Evolutionary conservation across 2,329 filamentous ascomycete species (phyloP).

Genomic region (Beauveria scarabaeidicola): DNA sequence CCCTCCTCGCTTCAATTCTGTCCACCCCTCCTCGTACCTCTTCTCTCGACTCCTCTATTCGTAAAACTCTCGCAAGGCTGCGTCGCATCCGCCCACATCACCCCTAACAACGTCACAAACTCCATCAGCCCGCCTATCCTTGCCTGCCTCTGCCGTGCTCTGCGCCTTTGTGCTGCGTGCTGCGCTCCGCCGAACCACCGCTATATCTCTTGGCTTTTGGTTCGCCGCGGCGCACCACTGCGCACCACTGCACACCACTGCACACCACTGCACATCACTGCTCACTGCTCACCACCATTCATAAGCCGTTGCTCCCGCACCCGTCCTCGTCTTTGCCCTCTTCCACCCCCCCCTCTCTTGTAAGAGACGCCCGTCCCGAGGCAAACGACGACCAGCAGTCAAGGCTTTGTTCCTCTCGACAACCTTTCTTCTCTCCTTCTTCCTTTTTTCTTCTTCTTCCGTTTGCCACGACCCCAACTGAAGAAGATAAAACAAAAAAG

Average conservation of each 20-base stretch:
- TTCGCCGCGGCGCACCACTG: background rate
- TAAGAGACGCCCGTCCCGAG: conserved; percentile 22
- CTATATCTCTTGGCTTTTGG: background rate
- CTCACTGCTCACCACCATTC: conserved; percentile 23
- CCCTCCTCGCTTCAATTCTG: background rate
- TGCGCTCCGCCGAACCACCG: conserved; percentile 5
- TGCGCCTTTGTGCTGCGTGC: background rate
- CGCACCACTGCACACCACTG: background rate
- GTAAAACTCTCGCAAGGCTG: background rate
- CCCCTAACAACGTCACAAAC: conserved; percentile 27
- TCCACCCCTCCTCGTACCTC: background rate
- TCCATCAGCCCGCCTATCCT: conserved; percentile 18
- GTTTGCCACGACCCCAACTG: background rate
- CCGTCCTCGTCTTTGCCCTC: conserved; percentile 11
- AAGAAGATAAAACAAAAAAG: background rate
- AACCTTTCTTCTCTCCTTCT: background rate
- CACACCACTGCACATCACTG: conserved; percentile 6
- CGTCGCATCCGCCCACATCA: conserved; percentile 17
- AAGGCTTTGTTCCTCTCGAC: conserved; percentile 1
- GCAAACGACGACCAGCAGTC: conserved; percentile 1
- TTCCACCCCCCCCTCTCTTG: conserved; percentile 21
- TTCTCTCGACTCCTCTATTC: no score
- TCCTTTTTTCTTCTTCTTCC: background rate
- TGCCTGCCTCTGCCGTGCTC: background rate
- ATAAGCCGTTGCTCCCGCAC: conserved; percentile 33